Base-by-base conservation (phyloP, 2,329 filamentous ascomycete species). In the Trichoderma lentiforme region DNA sequence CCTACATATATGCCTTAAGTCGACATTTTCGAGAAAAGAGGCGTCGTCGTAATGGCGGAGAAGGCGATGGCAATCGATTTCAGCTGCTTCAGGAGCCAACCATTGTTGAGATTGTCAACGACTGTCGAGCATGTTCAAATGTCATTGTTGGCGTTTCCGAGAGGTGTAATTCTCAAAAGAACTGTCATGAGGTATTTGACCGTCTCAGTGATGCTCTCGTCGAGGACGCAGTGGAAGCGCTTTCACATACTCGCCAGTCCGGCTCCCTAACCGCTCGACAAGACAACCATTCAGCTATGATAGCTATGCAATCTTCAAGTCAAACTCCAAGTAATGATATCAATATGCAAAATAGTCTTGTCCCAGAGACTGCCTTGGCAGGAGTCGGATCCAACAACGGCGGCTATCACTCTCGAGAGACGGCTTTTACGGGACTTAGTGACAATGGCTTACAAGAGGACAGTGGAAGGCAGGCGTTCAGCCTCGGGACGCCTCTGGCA, bases 111-210 rank as follows among this genome's bases (percentile, higher is more conserved):
- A 81, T 84, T 8, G 81, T 84, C 30, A 84, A 83, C 34, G 80
- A 81, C 21, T 83, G 81, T 0, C 73, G 83, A 0, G 81, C 82
- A 0, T 85, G 83, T 69, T 85, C 83, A 3, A 85, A 83, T 15
- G 82, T 85, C 0, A 66, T 85, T 0, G 83, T 85, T 0, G 83
- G 83, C 2, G 81, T 84, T 0, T 83, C 82, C 0, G 83, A 85
- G 53, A 75, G 83, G 7, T 84, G 83, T 80, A 80, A 82, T 43
- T 74, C 81, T 0, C 77, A 82, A 8, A 76, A 81, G 3, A 80
- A 82, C 43, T 83, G 82, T 47, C 82, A 82, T 21, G 81, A 84
- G 65, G 79, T 85, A 0, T 85, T 84, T 71, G 82, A 84, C 60
- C 75, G 80, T 0, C 75, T 85, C 3, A 83, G 82, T 43, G 82